Evolutionary conservation across 1,284 basidiomycete genomes (phyloP).

Genomic region (Puccinia hordei): DNA sequence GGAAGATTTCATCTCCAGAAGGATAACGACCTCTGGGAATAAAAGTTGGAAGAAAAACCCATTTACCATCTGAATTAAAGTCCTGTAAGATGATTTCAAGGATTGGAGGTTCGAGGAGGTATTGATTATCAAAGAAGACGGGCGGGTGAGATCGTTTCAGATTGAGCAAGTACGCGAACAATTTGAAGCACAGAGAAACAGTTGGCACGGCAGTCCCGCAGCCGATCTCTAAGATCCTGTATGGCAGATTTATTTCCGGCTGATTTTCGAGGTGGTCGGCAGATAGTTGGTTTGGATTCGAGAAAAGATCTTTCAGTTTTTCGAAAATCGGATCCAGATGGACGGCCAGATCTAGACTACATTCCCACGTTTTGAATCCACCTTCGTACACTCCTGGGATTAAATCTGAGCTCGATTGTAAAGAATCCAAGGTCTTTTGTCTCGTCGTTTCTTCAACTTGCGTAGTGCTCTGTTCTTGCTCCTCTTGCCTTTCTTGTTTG

Average conservation of each 20-base stretch:
- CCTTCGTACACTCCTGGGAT: slow-evolving; percentile 93
- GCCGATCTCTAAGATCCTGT: slow-evolving; percentile 40
- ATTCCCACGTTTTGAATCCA: slow-evolving; percentile 97
- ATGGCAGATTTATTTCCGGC: not conserved
- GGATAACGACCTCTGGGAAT: too few species aligned
- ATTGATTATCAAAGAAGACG: not conserved
- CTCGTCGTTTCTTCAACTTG: slow-evolving; percentile 43
- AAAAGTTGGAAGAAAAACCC: not conserved
- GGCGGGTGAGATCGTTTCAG: not conserved
- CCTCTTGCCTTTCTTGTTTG: slow-evolving; percentile 56
- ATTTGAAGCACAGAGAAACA: slow-evolving; percentile 11
- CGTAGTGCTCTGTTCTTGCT: slow-evolving; percentile 55
- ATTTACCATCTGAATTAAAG: slow-evolving; percentile 51
- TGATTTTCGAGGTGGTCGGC: not conserved
- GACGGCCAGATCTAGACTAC: slow-evolving; percentile 76
- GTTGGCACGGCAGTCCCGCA: slow-evolving; percentile 42
- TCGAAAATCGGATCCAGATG: slow-evolving; percentile 53
- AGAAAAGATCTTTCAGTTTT: slow-evolving; percentile 10
- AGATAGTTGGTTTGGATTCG: not conserved
- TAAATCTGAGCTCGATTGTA: slow-evolving; percentile 77
- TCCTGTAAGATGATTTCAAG: slow-evolving; percentile 39
- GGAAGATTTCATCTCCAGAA: not conserved
- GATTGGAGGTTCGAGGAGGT: slow-evolving; percentile 7
- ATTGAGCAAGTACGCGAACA: slow-evolving; percentile 9
- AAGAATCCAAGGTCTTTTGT: slow-evolving; percentile 54